phyloP scores from a whole-genome alignment of 306 rosid genomes.

The Senna tora region DNA sequence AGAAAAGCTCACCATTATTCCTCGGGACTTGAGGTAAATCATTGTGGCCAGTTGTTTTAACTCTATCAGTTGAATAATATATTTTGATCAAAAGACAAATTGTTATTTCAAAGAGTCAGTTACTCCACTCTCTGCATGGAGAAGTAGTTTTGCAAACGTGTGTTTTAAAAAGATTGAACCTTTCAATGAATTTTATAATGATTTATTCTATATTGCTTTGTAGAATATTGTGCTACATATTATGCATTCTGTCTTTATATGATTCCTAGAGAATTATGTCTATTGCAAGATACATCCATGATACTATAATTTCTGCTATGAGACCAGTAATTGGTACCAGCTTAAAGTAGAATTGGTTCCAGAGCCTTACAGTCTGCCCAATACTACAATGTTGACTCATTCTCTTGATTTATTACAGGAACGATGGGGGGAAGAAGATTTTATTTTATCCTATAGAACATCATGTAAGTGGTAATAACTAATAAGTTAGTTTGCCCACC shows the following conservation, averaged over 20 bases:
- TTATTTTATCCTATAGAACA: constrained; percentile 84
- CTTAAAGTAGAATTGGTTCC: constrained; percentile 28
- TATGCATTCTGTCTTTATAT: constrained; percentile 1
- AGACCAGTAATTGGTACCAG: not conserved
- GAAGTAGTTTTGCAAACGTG: constrained; percentile 17
- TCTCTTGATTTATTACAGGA: constrained; percentile 55
- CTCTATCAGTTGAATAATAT: constrained; percentile 18
- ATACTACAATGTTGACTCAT: constrained; percentile 38
- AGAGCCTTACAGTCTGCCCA: constrained; percentile 24
- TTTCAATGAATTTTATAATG: constrained; percentile 9
- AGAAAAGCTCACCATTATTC: constrained; percentile 75
- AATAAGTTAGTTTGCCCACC: constrained; percentile 15
- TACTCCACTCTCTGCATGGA: constrained; percentile 16
- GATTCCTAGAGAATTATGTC: constrained; percentile 17
- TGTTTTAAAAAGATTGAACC: constrained; percentile 32
- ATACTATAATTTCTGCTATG: not conserved
- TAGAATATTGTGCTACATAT: constrained; percentile 14
- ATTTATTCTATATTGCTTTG: constrained; percentile 22
- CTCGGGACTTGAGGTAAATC: constrained; percentile 77
- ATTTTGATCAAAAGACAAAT: constrained; percentile 11
- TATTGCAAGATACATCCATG: not conserved
- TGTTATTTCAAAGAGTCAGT: not conserved
- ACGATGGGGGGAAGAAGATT: constrained; percentile 61
- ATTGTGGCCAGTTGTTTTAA: constrained; percentile 33
- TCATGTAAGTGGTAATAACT: constrained; percentile 61